A percentile compares a stretch with the other conserved stretches of the same genome.
phyloP scores from a whole-genome alignment of 495 filamentous ascomycete genomes.

The Neurospora sp. region DNA sequence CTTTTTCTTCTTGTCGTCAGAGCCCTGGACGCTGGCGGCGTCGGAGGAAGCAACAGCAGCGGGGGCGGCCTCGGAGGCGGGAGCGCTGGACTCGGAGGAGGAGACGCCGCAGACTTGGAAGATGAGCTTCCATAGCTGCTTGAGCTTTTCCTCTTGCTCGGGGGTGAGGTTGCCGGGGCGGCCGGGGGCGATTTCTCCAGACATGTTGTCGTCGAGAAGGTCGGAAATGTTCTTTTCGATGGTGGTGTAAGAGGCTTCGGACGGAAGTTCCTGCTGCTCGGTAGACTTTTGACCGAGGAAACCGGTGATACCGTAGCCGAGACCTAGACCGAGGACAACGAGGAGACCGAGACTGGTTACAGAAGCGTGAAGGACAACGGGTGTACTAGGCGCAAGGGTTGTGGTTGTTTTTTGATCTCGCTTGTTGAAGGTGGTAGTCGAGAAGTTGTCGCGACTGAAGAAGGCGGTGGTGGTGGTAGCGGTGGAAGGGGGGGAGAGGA shows the following conservation, averaged over 20 bases:
- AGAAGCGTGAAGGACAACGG: background rate
- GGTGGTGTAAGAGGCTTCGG: background rate
- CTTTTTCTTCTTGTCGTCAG: conserved; percentile 53
- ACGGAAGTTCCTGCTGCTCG: background rate
- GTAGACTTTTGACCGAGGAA: background rate
- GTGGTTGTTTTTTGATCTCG: background rate
- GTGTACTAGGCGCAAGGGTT: background rate
- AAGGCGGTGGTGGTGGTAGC: background rate
- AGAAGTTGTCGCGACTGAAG: background rate
- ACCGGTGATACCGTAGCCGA: conserved; percentile 8
- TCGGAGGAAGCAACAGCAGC: conserved; percentile 8
- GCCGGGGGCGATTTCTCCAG: conserved; percentile 49
- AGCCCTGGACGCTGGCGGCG: conserved; percentile 10
- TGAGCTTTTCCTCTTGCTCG: conserved; percentile 81
- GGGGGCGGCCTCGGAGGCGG: conserved; percentile 13
- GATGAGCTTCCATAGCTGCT: conserved; percentile 71
- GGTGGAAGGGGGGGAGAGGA: background rate
- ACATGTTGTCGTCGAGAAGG: conserved; percentile 17
- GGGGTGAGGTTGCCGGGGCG: conserved; percentile 78
- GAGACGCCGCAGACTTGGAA: conserved; percentile 71
- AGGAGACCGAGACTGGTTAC: conserved; percentile 5
- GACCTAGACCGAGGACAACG: conserved; percentile 5
- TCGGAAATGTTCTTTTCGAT: background rate
- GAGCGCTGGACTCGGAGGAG: conserved; percentile 16
- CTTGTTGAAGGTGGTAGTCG: background rate